Conservation (phyloP, 2,329 filamentous ascomycete species). For the Monosporascus sp. region DNA sequence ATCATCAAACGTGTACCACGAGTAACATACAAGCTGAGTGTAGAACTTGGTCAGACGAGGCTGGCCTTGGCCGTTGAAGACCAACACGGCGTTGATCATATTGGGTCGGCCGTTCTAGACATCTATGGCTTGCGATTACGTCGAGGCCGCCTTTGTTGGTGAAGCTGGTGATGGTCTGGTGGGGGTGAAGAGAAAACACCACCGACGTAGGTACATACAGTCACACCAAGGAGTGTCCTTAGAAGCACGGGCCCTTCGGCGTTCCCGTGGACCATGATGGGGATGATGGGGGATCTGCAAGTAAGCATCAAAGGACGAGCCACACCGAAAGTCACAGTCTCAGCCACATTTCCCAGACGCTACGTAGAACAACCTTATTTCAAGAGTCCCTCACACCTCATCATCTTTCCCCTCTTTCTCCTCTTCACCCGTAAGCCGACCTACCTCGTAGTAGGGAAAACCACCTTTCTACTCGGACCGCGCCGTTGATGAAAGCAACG, state of each 20-base stretch:
- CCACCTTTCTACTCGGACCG: not conserved
- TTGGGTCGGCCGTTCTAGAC: conserved; percentile 16
- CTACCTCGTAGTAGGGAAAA: no score
- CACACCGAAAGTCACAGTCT: no score
- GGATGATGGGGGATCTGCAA: no score
- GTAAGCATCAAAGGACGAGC: no score
- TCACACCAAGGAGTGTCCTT: no score
- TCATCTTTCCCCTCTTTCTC: conserved; percentile 2
- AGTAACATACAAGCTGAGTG: conserved; percentile 71
- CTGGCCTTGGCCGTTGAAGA: conserved; percentile 98
- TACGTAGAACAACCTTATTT: conserved; percentile 15
- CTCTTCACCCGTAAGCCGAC: conserved; percentile 2
- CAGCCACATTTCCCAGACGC: not conserved
- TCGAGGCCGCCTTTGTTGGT: conserved; percentile 2
- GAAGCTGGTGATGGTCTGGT: not conserved
- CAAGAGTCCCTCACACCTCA: conserved; percentile 2
- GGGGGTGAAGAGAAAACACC: no score
- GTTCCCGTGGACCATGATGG: no score
- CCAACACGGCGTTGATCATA: conserved; percentile 98
- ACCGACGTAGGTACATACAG: no score
- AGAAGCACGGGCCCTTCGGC: no score
- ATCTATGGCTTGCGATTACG: conserved; percentile 1
- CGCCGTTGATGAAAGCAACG: conserved; percentile 23
- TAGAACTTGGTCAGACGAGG: conserved; percentile 98
- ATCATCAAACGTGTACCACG: conserved; percentile 1